Percentiles rank a stretch among this genome's conserved stretches.
phyloP scores from a whole-genome alignment of 169 alveolate species.

The Cryptosporidium viatorum region DNA sequence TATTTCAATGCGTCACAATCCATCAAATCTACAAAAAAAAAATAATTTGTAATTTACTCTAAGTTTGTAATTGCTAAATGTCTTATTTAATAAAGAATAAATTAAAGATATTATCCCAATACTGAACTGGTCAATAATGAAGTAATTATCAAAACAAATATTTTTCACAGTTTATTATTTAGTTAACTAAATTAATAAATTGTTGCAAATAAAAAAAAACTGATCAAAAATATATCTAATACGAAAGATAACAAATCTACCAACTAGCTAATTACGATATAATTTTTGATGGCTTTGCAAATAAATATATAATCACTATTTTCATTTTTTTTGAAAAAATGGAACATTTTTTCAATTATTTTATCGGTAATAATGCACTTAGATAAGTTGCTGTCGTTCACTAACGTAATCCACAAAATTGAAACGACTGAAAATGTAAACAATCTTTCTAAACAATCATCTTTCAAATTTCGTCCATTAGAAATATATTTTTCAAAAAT shows the following conservation, averaged over 20 bases:
- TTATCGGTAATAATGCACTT: neutral
- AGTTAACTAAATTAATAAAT: no score
- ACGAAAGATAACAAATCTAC: no score
- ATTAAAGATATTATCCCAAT: no score
- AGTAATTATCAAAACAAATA: no score
- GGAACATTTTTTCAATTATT: neutral
- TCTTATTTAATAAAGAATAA: no score
- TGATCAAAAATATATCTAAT: neutral
- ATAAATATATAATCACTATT: neutral
- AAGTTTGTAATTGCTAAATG: no score
- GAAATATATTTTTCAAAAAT: neutral
- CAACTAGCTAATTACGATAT: neutral
- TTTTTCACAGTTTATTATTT: no score
- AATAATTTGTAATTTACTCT: no score
- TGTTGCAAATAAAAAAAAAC: neutral
- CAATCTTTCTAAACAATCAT: neutral
- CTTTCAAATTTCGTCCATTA: neutral
- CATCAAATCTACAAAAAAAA: no score
- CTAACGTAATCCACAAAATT: conserved; percentile 9
- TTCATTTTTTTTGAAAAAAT: conserved; percentile 4
- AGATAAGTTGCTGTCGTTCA: neutral
- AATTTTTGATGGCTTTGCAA: neutral
- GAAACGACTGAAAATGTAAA: conserved; percentile 6
- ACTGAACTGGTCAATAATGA: no score
- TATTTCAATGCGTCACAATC: no score